Base-by-base conservation (phyloP, 306 rosid species). In the Vicia villosa region DNA sequence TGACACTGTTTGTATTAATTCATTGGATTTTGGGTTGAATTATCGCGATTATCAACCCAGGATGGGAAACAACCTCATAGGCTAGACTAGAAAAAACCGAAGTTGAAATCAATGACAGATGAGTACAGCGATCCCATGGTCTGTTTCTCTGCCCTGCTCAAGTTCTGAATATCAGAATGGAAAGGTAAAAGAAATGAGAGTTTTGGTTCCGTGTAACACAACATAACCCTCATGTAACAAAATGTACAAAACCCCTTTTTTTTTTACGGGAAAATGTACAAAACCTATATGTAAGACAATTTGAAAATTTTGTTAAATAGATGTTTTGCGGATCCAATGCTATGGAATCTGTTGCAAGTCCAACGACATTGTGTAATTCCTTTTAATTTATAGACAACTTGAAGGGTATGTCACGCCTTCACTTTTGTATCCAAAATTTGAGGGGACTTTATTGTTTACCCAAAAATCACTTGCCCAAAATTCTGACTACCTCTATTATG, bases 1-100 rank as follows among this genome's bases (percentile, higher is more conserved):
- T 63, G 76, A 34, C 74, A 40, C 62, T 40, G 59, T 73, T 69
- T 81, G 43, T 73, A 43, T 69, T 24, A 63, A 63, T 64, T 73
- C 43, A 21, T 65, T 74, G 54, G 43, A 77, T 55, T 45, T 5
- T 76, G 57, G 41, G 36, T 68, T 55, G 72, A 68, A 68, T 36
- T 72, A 60, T 41, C 34, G 66, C 0, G 58, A 21, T 46, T 67
- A 30, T 62, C 59, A 69, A 63, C 50, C 70, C 61, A 45, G 21
- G 56, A 77, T 62, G 45, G 36, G 64, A 52, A 30, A 46, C 76
- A 26, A 47, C 42, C 42, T 32, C 8, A 50, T 69, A 62, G 43
- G 49, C 5, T 66, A 42, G 38, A 45, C 15, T 54, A 16, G 63
- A 56, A 26, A 28, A 47, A 20, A 20, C 43, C 59, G 17, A 41